Percentiles rank a stretch among this genome's conserved stretches.
These are phyloP conservation scores for Curvularia verruculosa DNA, from an alignment of 2,329 filamentous ascomycete genomes.

Conservation along the genomic window DNA sequence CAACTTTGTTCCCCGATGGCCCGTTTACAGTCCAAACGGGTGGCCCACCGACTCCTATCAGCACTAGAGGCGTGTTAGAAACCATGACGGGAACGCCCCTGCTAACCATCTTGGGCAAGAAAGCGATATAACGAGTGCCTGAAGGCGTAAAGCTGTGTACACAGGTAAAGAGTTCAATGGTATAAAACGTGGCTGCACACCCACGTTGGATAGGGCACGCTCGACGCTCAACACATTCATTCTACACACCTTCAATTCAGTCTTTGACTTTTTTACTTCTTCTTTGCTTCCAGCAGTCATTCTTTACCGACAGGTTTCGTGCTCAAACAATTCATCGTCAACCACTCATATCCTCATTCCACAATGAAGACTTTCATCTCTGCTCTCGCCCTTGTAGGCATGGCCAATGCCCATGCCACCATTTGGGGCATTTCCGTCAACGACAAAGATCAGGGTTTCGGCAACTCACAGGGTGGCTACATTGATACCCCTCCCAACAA, in stretches of 20 bases:
- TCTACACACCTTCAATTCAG: constrained; percentile 22
- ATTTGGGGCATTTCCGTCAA: constrained; percentile 52
- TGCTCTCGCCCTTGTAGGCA: constrained; percentile 40
- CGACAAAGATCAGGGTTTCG: constrained; percentile 45
- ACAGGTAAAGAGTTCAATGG: background rate
- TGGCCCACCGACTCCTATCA: constrained; percentile 19
- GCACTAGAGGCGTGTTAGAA: constrained; percentile 19
- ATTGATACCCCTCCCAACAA: constrained; percentile 55
- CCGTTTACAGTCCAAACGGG: constrained; percentile 23
- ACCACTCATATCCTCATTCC: constrained; percentile 13
- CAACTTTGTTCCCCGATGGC: constrained; percentile 21
- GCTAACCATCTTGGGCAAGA: background rate
- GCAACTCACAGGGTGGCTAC: constrained; percentile 51
- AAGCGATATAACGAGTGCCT: background rate
- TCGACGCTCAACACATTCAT: constrained; percentile 42
- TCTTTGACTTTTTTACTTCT: constrained; percentile 25
- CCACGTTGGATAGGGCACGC: constrained; percentile 29
- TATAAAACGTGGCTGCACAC: constrained; percentile 29
- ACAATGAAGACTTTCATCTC: constrained; percentile 44
- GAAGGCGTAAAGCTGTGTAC: background rate
- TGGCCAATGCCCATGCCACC: constrained; percentile 43
- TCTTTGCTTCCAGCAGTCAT: constrained; percentile 21
- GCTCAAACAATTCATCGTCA: constrained; percentile 10
- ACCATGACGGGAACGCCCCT: constrained; percentile 14
- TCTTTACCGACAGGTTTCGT: constrained; percentile 13